These are phyloP conservation scores for Aspergillus diversus DNA, from an alignment of 495 filamentous ascomycete genomes.

Conservation along the genomic window DNA sequence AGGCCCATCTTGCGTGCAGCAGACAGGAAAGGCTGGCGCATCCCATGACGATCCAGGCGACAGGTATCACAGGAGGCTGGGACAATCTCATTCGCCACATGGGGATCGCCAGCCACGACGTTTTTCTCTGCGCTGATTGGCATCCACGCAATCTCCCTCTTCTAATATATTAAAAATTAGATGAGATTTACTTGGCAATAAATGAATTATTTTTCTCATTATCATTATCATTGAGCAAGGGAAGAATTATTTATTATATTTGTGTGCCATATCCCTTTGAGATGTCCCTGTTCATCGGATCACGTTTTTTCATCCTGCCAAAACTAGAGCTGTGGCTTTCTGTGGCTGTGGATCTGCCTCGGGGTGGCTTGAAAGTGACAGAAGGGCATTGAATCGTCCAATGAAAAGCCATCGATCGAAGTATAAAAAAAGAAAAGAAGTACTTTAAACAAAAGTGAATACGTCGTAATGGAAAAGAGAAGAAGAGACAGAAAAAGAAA, in stretches of 20 bases:
- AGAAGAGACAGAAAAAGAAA: no score
- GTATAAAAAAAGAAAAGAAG: no score
- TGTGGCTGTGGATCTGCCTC: background rate
- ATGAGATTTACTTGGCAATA: background rate
- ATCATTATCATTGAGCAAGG: background rate
- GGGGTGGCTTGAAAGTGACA: conserved; percentile 4
- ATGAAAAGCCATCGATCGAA: no score
- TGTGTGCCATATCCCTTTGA: no score
- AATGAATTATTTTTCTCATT: background rate
- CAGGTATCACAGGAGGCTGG: conserved; percentile 31
- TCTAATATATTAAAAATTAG: background rate
- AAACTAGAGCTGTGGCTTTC: background rate
- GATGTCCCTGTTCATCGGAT: no score
- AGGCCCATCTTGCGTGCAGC: conserved; percentile 22
- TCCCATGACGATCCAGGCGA: conserved; percentile 23
- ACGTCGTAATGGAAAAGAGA: no score
- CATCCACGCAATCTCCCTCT: conserved; percentile 19
- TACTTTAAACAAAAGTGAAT: no score
- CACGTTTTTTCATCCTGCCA: no score
- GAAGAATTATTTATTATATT: no score
- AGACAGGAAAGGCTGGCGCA: conserved; percentile 29
- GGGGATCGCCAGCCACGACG: conserved; percentile 27
- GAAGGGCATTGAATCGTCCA: background rate
- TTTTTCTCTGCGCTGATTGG: conserved; percentile 12
- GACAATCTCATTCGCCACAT: conserved; percentile 20